Conservation (phyloP, 148 eudicot species). For the Camellia lanceoleosa region DNA sequence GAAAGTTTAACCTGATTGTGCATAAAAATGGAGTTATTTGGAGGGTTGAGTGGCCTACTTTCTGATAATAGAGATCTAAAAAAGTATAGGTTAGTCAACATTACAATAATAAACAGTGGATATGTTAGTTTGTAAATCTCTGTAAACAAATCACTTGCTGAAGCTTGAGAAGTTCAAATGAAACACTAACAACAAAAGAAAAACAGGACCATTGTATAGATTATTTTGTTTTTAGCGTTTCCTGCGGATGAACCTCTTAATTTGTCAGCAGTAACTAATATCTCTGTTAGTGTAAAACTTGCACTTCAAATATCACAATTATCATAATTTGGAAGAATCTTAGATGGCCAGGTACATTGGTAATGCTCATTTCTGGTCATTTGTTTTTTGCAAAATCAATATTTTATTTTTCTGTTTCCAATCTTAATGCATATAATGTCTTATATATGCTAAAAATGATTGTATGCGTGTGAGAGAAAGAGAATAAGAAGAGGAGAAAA, state of each 20-base stretch:
- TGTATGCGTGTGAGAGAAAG: not conserved
- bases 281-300: not conserved
- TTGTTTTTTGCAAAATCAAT: not conserved
- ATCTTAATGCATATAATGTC: not conserved
- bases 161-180: not conserved
- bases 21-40: not conserved
- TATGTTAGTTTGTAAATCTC: not conserved
- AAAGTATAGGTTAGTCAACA: constrained; percentile 5
- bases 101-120: not conserved
- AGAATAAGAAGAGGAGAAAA: not conserved
- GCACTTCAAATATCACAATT: not conserved
- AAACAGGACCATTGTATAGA: not conserved
- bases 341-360: not conserved
- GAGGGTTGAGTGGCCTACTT: not conserved
- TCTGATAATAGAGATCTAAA: not conserved
- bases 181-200: not conserved
- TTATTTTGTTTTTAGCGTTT: not conserved
- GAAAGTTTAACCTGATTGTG: not conserved
- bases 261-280: not conserved
- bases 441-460: not conserved
- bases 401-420: not conserved
- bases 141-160: not conserved
- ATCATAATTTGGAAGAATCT: not conserved
- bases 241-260: not conserved
- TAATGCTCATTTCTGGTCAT: not conserved